Percentiles rank a stretch among this genome's conserved stretches.
Conservation (phyloP, 169 alveolate species). For the Perkinsus olseni region DNA sequence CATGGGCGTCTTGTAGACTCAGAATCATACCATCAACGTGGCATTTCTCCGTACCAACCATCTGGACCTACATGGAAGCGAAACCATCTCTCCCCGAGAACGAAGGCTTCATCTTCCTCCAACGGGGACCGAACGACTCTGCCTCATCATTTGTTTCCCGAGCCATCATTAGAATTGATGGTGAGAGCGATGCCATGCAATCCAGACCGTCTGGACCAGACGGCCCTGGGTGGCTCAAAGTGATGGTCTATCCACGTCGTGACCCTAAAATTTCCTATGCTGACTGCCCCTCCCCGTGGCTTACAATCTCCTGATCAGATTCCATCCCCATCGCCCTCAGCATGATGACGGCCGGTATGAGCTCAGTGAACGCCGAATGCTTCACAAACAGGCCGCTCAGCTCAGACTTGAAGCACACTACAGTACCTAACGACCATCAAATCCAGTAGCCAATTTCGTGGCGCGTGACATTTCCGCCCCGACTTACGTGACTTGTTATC, state of each 20-base stretch:
- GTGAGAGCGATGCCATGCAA: no score
- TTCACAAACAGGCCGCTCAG: constrained; percentile 15
- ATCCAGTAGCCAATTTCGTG: neutral
- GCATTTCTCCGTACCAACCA: constrained; percentile 16
- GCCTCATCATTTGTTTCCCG: no score
- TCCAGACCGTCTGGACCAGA: no score
- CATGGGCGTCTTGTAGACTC: constrained; percentile 67
- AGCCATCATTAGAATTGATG: no score
- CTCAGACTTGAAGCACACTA: neutral
- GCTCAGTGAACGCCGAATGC: constrained; percentile 61
- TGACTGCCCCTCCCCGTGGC: neutral
- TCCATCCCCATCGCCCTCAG: constrained; percentile 96
- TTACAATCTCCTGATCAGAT: constrained; percentile 93
- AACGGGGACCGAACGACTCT: no score
- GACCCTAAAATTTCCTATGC: no score
- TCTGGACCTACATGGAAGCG: neutral
- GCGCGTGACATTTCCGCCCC: neutral
- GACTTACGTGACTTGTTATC: constrained; percentile 88
- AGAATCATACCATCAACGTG: constrained; percentile 53
- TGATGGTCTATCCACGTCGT: no score
- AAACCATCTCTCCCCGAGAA: no score
- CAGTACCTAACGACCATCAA: constrained; percentile 10
- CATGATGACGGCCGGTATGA: constrained; percentile 89
- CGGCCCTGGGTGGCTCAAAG: no score
- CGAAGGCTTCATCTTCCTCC: no score